phyloP scores from a whole-genome alignment of 2,329 filamentous ascomycete species.

The Rhynchosporium secalis region DNA sequence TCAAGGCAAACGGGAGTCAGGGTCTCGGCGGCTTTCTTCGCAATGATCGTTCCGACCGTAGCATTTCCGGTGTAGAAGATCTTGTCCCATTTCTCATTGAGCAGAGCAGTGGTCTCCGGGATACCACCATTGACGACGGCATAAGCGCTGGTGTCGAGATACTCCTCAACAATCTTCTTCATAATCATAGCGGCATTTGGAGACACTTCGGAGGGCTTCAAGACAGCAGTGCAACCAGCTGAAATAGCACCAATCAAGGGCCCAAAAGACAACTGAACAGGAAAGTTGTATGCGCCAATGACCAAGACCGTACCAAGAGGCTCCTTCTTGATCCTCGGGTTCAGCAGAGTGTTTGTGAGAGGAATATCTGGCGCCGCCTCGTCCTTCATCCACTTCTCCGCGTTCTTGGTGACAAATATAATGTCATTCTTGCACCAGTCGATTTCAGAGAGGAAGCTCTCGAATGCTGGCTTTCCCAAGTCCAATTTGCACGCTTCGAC shows the following conservation, averaged over 20 bases:
- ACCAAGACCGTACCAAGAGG: conserved; percentile 81
- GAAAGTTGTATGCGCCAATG: conserved; percentile 94
- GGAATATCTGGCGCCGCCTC: conserved; percentile 72
- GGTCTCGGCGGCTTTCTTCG: conserved; percentile 84
- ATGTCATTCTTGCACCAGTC: conserved; percentile 80
- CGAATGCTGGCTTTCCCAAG: conserved; percentile 74
- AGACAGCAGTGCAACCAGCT: conserved; percentile 82
- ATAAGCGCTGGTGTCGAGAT: conserved; percentile 77
- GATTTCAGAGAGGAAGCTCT: conserved; percentile 73
- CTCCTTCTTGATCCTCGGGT: conserved; percentile 79
- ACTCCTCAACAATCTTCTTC: conserved; percentile 72
- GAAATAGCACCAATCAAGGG: conserved; percentile 88
- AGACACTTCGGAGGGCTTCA: conserved; percentile 88
- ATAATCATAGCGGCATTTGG: conserved; percentile 75
- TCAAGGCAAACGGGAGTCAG: conserved; percentile 88
- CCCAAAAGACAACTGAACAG: conserved; percentile 74
- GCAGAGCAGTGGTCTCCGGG: conserved; percentile 75
- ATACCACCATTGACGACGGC: conserved; percentile 77
- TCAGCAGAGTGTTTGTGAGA: conserved; percentile 66
- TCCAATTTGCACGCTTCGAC: conserved; percentile 75
- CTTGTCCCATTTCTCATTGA: conserved; percentile 94
- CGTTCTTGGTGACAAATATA: conserved; percentile 72
- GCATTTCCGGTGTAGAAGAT: conserved; percentile 92
- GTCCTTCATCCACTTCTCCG: conserved; percentile 81
- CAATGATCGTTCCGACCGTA: conserved; percentile 79